Evolutionary conservation across 306 rosid genomes (phyloP).

Genomic region (Quercus parvula): DNA sequence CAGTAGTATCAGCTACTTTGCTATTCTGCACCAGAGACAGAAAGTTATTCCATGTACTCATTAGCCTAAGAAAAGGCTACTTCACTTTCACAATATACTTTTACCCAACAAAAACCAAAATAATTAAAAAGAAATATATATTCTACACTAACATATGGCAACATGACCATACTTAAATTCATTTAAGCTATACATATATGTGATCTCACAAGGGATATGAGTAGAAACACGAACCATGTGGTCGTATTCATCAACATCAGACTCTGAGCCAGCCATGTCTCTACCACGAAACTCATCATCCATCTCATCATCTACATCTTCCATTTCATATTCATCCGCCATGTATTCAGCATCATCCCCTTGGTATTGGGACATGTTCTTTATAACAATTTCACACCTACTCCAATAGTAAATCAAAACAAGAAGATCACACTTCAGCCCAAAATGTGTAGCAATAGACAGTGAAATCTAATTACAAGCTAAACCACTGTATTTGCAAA

Average conservation of each 20-base stretch:
- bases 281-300: conserved; percentile 52
- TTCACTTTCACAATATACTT: background rate
- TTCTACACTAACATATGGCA: background rate
- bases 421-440: background rate
- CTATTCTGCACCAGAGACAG: conserved; percentile 43
- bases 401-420: conserved; percentile 5
- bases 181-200: background rate
- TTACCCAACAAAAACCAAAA: background rate
- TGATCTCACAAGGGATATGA: background rate
- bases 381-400: conserved; percentile 11
- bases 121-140: background rate
- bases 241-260: conserved; percentile 63
- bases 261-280: conserved; percentile 56
- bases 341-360: conserved; percentile 48
- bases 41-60: background rate
- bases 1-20: conserved; percentile 40
- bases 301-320: conserved; percentile 59
- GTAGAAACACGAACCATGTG: conserved; percentile 46
- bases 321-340: conserved; percentile 75
- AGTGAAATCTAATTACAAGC: background rate
- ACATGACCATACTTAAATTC: background rate
- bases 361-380: conserved; percentile 49
- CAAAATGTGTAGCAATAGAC: background rate
- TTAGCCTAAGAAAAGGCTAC: background rate
- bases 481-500: background rate